phyloP scores from a whole-genome alignment of 2,329 filamentous ascomycete species.

The Lachnellula arida region DNA sequence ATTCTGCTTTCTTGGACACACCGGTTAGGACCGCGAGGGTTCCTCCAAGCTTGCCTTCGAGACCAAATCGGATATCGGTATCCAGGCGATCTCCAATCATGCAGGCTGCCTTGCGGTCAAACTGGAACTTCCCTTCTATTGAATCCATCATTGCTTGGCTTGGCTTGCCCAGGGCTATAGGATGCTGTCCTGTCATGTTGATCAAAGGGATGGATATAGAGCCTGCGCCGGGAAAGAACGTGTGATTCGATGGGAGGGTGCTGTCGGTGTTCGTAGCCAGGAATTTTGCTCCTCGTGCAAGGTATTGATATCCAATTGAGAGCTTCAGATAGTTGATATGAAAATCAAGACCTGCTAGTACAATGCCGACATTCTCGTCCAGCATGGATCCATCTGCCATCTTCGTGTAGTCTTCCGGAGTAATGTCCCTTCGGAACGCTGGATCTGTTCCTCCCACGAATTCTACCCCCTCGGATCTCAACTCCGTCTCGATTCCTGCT shows the following conservation, averaged over 20 bases:
- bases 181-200: constrained; percentile 65
- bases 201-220: constrained; percentile 73
- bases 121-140: constrained; percentile 89
- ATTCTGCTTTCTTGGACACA: constrained; percentile 79
- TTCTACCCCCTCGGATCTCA: constrained; percentile 71
- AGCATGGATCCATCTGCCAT: constrained; percentile 72
- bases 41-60: constrained; percentile 85
- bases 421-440: constrained; percentile 69
- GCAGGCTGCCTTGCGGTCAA: constrained; percentile 79
- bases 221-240: constrained; percentile 88
- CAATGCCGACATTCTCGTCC: constrained; percentile 84
- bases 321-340: constrained; percentile 95
- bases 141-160: constrained; percentile 99
- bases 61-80: constrained; percentile 93
- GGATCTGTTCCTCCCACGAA: constrained; percentile 87
- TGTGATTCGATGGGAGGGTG: constrained; percentile 75
- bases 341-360: constrained; percentile 87
- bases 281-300: constrained; percentile 76
- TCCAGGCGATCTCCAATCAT: constrained; percentile 95
- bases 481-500: constrained; percentile 83
- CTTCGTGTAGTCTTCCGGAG: constrained; percentile 70
- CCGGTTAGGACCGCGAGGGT: constrained; percentile 89
- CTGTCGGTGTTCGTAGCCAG: constrained; percentile 92
- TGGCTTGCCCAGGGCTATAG: constrained; percentile 83
- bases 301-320: constrained; percentile 78